Base-by-base conservation (phyloP, 139 green algal genomes). In the Chlorella sp. region DNA sequence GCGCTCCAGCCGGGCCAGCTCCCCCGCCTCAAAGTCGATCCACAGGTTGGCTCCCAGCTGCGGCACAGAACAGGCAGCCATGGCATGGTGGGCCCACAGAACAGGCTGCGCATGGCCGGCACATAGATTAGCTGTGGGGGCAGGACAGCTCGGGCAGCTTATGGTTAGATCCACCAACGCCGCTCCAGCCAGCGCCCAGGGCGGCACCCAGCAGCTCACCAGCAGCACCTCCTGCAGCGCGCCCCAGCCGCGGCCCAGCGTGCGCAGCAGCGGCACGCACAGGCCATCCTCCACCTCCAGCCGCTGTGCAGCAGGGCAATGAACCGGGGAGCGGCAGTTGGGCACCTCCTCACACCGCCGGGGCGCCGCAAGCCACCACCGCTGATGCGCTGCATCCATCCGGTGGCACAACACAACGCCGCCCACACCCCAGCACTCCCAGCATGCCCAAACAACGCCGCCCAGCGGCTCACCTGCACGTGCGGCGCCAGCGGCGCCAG, bases 201-300 rank as follows among this genome's bases (percentile, higher is more conserved):
- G 56, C 7, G 7, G 22, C 56, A 20, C 56, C 7, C 56, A 65
- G 22, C 56, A 82, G 4, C 77, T 60, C 19, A n/a, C 30, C 40
- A 83, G 32, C 26, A 30, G 40, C 30, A 83, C 77, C 60, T 73
- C 60, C 14, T 48, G 58, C 56, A 83, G 77, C 22, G 77, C 3
- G 9, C 30, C 4, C 77, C 77, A 83, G 14, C 40, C 58, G 24
- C 40, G 11, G 41, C 14, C 19, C 30, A 83, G 56, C 40, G 40
- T 19, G 4, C 56, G 60, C 30, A 83, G 30, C 77, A 83, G 77
- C 58, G 44, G 22, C 9, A 7, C 22, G 60, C 77, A 74, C 60
- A 83, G 77, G 30, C 77, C 77, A 41, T 83, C 77, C 38, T 83
- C 77, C 14, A 60, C 77, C 6, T 83, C 60, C 14, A 83, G 77